Evolutionary conservation across 2,329 filamentous ascomycete species (phyloP).

Genomic region (Alternaria alternata): DNA sequence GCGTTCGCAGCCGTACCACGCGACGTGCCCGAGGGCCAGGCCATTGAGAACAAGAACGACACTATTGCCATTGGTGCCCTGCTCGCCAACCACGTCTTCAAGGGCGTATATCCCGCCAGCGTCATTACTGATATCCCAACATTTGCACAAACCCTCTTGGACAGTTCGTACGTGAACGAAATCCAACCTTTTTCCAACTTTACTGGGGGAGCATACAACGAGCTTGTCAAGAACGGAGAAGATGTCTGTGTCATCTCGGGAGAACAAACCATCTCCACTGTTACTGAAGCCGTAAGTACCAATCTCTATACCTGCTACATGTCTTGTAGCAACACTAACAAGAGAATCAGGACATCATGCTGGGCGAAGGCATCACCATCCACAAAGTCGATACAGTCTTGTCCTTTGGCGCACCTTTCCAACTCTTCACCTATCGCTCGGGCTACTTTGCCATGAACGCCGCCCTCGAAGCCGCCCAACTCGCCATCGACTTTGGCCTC

Average conservation of each 20-base stretch:
- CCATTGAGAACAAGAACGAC: conserved; percentile 44
- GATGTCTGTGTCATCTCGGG: conserved; percentile 61
- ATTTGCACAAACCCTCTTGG: conserved; percentile 60
- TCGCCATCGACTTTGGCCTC: conserved; percentile 32
- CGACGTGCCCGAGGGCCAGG: conserved; percentile 35
- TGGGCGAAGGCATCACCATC: conserved; percentile 38
- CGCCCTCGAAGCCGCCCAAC: conserved; percentile 19
- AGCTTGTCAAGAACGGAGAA: conserved; percentile 51
- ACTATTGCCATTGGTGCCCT: conserved; percentile 53
- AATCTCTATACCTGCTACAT: not conserved
- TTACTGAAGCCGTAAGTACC: conserved; percentile 57
- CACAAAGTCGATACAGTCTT: conserved; percentile 39
- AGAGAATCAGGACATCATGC: conserved; percentile 29
- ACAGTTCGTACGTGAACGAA: conserved; percentile 50
- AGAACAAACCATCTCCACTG: conserved; percentile 57
- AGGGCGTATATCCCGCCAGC: conserved; percentile 56
- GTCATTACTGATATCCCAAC: conserved; percentile 49
- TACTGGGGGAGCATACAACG: conserved; percentile 65
- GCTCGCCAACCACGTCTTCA: conserved; percentile 65
- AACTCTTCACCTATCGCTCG: conserved; percentile 38
- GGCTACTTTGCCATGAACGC: conserved; percentile 37
- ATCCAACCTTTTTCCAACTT: conserved; percentile 62
- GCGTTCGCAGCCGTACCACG: conserved; percentile 50
- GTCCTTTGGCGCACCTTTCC: conserved; percentile 36
- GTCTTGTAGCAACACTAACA: not conserved